Conservation (phyloP, 2,329 filamentous ascomycete genomes). For the Thielaviopsis punctulata region DNA sequence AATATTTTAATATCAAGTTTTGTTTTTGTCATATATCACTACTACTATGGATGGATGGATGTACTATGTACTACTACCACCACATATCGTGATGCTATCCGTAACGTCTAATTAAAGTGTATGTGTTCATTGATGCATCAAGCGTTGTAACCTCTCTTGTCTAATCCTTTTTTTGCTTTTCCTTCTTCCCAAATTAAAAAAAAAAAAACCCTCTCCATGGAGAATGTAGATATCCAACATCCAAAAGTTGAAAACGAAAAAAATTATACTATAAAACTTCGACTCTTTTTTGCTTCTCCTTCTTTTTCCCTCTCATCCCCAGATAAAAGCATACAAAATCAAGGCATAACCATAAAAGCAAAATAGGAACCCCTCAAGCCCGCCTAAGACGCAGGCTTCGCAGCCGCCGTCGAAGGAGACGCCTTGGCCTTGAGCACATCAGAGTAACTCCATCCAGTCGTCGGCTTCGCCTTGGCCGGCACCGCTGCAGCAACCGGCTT, state of each 20-base stretch:
- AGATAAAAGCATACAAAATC: neutral
- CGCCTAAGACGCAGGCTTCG: neutral
- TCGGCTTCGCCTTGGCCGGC: neutral
- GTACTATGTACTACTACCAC: neutral
- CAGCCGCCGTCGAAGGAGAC: neutral
- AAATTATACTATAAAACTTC: neutral
- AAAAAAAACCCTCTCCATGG: neutral
- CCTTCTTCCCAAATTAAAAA: neutral
- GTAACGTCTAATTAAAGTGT: too few species aligned
- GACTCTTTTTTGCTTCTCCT: slow-evolving; percentile 1
- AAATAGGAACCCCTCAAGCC: neutral
- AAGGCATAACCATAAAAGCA: neutral
- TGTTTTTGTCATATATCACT: too few species aligned
- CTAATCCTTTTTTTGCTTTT: neutral
- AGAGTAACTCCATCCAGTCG: slow-evolving; percentile 9
- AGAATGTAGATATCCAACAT: neutral
- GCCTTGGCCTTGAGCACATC: slow-evolving; percentile 11
- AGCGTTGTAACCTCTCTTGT: neutral
- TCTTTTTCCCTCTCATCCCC: neutral
- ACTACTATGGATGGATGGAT: neutral
- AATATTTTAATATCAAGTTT: neutral
- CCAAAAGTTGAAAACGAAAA: neutral
- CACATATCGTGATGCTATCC: neutral
- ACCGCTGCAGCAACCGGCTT: neutral
- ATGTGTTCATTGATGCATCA: neutral